A percentile compares a stretch with the other conserved stretches of the same genome.
Conservation (phyloP, 306 rosid genomes). For the Rosa lucieae region DNA sequence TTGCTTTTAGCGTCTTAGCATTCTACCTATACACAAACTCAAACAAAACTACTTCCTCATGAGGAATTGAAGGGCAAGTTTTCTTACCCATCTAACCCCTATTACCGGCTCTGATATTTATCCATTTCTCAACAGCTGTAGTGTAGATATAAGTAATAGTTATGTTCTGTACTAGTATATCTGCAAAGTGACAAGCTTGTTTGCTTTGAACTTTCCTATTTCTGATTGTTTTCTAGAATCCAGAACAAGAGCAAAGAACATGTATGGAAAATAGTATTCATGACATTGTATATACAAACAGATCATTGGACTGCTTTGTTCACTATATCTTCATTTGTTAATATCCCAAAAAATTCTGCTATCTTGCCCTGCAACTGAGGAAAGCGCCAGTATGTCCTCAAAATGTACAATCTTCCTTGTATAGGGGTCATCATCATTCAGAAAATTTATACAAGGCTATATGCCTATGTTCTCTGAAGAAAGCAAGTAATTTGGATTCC, state of each 20-base stretch:
- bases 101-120: neutral
- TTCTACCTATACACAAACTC: neutral
- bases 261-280: neutral
- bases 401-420: slow-evolving; percentile 2
- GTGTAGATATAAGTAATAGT: neutral
- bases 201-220: neutral
- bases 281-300: neutral
- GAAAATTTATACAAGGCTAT: neutral
- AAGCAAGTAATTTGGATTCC: slow-evolving; percentile 21
- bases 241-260: neutral
- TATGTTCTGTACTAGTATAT: neutral
- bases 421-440: neutral
- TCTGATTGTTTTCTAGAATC: neutral
- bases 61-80: neutral
- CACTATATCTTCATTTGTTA: neutral
- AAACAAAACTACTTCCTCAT: neutral
- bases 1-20: slow-evolving; percentile 13
- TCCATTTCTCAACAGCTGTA: neutral
- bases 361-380: neutral
- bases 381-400: neutral
- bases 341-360: neutral
- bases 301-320: neutral
- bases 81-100: neutral
- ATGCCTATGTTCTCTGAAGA: slow-evolving; percentile 13
- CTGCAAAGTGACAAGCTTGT: neutral